Evolutionary conservation across 148 eudicot species (phyloP), one percentile per base, ranked within the genome.

Genomic region (Cornus suecica): DNA sequence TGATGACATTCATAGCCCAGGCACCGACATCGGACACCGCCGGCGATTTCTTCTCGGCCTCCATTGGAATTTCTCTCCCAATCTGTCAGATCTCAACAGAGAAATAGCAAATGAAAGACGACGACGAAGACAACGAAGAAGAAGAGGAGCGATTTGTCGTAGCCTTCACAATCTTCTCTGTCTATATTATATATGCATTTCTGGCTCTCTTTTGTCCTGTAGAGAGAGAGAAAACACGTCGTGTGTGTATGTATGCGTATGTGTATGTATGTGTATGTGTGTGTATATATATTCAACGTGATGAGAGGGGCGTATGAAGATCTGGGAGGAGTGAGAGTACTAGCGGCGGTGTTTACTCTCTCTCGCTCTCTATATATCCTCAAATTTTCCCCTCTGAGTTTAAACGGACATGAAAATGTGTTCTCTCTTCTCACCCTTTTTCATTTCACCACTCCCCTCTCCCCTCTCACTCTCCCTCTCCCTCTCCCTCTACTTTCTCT

Each of bases 1-100:
- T 90, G 0, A 90, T 27, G 3, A 90, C 86, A 74, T 90, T 90
- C 89, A 90, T 90, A 10, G 85, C 95, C 95, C 95, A 90, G 5
- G 95, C 92, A 10, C 92, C 95, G 41, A 88, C 74, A 81, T 90
- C 86, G 16, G 95, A 90, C 2, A 88, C 85, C 0, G 81, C 77
- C 27, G 87, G 76, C 20, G 82, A 51, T 83, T 86, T 90, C 86
- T 85, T 90, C 74, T 86, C 91, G 2, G 65, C 71, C 83, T 88
- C 95, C 95, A 90, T 89, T 60, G 32, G 58, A 18, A 2, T 52
- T 20, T 20, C 58, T 20, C 1, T 20, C 18, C 1, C 58, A 15
- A 58, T 58, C 62, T 58, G 68, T 32, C 37, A 62, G 69, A 64
- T 74, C 69, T 74, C 25, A 20, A 20, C n/a, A 24, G 26, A 74